Percentiles rank a stretch among this genome's conserved stretches.
phyloP scores from a whole-genome alignment of 2,329 filamentous ascomycete genomes.

The Diaporthe sp. region DNA sequence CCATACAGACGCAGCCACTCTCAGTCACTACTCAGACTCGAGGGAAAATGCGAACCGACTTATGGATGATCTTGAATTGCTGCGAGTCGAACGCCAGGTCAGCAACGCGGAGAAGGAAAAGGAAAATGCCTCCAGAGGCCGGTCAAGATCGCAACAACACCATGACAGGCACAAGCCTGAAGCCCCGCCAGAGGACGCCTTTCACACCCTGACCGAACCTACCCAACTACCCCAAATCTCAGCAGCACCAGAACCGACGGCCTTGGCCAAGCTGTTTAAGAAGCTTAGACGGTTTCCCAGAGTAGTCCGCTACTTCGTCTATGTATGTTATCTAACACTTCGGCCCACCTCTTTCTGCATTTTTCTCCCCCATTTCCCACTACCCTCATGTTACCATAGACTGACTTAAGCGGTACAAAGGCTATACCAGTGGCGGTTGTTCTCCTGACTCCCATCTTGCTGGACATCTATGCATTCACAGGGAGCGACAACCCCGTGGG shows the following conservation, averaged over 20 bases:
- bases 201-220: slow-evolving; percentile 55
- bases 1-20: slow-evolving; percentile 37
- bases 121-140: slow-evolving; percentile 34
- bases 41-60: slow-evolving; percentile 55
- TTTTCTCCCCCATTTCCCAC: not conserved
- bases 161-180: slow-evolving; percentile 51
- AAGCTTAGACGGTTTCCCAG: slow-evolving; percentile 65
- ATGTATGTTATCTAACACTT: slow-evolving; percentile 49
- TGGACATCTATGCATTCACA: slow-evolving; percentile 52
- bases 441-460: slow-evolving; percentile 61
- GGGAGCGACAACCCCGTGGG: slow-evolving; percentile 63
- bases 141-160: slow-evolving; percentile 45
- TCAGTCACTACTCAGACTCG: slow-evolving; percentile 44
- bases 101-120: slow-evolving; percentile 59
- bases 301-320: slow-evolving; percentile 63
- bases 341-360: not conserved
- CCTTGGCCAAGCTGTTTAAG: slow-evolving; percentile 55
- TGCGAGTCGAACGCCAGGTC: slow-evolving; percentile 62
- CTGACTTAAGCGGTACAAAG: slow-evolving; percentile 7
- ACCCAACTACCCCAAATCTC: slow-evolving; percentile 37
- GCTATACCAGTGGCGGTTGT: slow-evolving; percentile 59
- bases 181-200: slow-evolving; percentile 60
- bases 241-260: slow-evolving; percentile 44
- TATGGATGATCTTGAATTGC: slow-evolving; percentile 64
- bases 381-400: not conserved